Evolutionary conservation across 352 stramenopile species (phyloP).

Genomic region (Phytophthora pistaciae): DNA sequence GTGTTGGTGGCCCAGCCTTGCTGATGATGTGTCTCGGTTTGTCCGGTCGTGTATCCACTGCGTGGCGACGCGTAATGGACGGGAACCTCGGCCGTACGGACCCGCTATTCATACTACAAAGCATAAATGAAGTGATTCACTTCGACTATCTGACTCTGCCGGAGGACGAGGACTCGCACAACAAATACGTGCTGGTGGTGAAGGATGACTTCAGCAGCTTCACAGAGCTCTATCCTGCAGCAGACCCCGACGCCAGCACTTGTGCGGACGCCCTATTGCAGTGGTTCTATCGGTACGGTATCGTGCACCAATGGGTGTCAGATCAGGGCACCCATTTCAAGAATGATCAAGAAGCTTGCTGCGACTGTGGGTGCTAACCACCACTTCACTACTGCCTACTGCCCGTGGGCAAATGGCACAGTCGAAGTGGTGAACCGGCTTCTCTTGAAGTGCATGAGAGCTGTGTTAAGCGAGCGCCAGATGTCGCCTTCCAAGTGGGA

Average conservation of each 20-base stretch:
- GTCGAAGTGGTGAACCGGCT: background rate
- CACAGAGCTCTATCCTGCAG: background rate
- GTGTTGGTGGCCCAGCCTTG: slow-evolving; percentile 26
- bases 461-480: background rate
- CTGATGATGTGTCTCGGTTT: slow-evolving; percentile 22
- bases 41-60: slow-evolving; percentile 29
- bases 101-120: slow-evolving; percentile 35
- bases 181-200: slow-evolving; percentile 20
- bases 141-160: slow-evolving; percentile 46
- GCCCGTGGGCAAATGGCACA: background rate
- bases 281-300: background rate
- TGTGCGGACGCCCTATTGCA: background rate
- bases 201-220: slow-evolving; percentile 16
- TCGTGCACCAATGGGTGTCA: background rate
- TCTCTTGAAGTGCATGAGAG: background rate
- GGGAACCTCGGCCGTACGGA: slow-evolving; percentile 24
- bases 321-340: background rate
- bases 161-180: slow-evolving; percentile 1
- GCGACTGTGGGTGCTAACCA: background rate
- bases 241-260: background rate
- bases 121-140: slow-evolving; percentile 45
- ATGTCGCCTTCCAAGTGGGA: background rate
- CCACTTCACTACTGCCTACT: background rate
- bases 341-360: slow-evolving; percentile 1
- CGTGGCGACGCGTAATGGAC: background rate